phyloP scores from a whole-genome alignment of 768 basidiomycete genomes.

The Mycena venus region DNA sequence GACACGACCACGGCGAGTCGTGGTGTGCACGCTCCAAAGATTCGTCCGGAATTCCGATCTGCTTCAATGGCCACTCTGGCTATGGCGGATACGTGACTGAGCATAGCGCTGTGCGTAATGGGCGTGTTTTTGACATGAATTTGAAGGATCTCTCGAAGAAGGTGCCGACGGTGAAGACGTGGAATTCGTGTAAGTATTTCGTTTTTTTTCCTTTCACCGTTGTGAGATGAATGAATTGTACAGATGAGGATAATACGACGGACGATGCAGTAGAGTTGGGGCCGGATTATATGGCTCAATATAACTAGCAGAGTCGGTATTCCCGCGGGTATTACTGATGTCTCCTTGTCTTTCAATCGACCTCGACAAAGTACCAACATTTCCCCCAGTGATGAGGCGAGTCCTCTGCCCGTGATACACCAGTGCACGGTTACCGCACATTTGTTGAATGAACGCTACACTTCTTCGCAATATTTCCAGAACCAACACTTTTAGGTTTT shows the following conservation, averaged over 20 bases:
- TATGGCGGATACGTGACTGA: conserved; percentile 34
- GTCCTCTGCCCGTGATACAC: too few relatives aligned
- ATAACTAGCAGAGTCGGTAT: background rate
- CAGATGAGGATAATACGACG: conserved; percentile 25
- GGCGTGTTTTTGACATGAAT: conserved; percentile 29
- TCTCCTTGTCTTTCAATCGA: too few relatives aligned
- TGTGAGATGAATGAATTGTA: background rate
- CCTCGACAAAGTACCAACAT: too few relatives aligned
- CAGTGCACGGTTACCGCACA: too few relatives aligned
- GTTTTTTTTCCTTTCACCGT: background rate
- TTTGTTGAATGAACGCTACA: too few relatives aligned
- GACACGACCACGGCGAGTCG: conserved; percentile 38
- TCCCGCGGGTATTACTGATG: too few relatives aligned
- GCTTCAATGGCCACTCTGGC: conserved; percentile 37
- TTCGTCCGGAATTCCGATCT: conserved; percentile 32
- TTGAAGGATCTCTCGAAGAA: conserved; percentile 11
- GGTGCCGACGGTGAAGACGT: conserved; percentile 26
- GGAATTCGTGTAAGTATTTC: conserved; percentile 11
- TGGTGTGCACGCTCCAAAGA: conserved; percentile 30
- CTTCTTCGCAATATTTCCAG: too few relatives aligned
- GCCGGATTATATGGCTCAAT: conserved; percentile 21
- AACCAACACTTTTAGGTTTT: too few relatives aligned
- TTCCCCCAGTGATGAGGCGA: too few relatives aligned
- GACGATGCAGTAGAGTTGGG: conserved; percentile 18
- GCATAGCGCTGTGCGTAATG: conserved; percentile 33